These are phyloP conservation scores for Aaosphaeria pasadenensis DNA, from an alignment of 2,329 filamentous ascomycete genomes.

Conservation along the genomic window DNA sequence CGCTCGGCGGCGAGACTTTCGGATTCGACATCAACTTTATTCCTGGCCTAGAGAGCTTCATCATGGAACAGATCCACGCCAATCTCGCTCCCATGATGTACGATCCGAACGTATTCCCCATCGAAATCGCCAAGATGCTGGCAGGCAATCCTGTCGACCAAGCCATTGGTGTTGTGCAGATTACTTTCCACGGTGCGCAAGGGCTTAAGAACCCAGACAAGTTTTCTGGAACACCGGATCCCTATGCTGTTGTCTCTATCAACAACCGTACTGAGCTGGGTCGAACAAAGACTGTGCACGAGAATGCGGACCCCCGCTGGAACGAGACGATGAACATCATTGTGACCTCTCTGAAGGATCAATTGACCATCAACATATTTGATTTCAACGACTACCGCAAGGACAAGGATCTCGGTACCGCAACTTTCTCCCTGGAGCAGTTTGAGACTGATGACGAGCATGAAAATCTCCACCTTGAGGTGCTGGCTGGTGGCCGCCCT, in stretches of 20 bases:
- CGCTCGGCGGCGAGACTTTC: constrained; percentile 88
- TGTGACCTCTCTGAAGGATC: constrained; percentile 84
- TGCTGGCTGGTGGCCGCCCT: constrained; percentile 78
- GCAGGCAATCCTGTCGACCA: constrained; percentile 91
- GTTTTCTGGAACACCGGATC: constrained; percentile 87
- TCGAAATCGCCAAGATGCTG: constrained; percentile 98
- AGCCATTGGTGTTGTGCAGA: constrained; percentile 87
- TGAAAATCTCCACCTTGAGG: constrained; percentile 81
- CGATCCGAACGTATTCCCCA: constrained; percentile 93
- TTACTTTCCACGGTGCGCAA: constrained; percentile 87
- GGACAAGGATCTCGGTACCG: constrained; percentile 88
- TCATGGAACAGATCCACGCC: constrained; percentile 92
- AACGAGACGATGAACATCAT: constrained; percentile 97
- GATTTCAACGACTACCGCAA: constrained; percentile 97
- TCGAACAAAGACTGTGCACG: constrained; percentile 81
- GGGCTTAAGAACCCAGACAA: constrained; percentile 95
- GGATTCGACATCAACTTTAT: constrained; percentile 99
- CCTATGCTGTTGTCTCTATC: constrained; percentile 80
- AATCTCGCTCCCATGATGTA: constrained; percentile 98
- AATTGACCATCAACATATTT: constrained; percentile 78
- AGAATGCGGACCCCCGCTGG: constrained; percentile 86
- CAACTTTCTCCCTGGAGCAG: constrained; percentile 80
- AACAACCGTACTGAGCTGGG: constrained; percentile 80
- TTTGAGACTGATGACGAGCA: constrained; percentile 73
- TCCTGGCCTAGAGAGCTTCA: constrained; percentile 88